Evolutionary conservation across 257 asterid genomes (phyloP), one percentile per base, ranked within the genome.

Genomic region (Scutellaria baicalensis): DNA sequence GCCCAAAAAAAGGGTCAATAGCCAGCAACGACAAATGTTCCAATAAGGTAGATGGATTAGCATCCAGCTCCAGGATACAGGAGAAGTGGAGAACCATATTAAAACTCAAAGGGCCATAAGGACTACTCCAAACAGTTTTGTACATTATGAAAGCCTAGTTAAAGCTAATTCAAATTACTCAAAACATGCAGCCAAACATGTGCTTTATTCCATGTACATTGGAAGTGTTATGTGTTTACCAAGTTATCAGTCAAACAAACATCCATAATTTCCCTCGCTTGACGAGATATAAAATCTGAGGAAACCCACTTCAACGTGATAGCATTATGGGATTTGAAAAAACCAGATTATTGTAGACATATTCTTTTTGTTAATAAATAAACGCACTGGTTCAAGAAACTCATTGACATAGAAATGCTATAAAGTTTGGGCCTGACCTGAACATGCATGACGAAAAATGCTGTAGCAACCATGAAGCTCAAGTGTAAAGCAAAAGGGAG

Each of bases 371-470:
- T 9, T 11, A 13, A 64, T 50, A 56, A 42, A 11, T 48, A 18
- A 47, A 58, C 23, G 64, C 44, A 38, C 6, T 11, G 40, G 23
- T 18, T 54, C 27, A 38, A 55, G 59, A 56, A 21, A 45, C 9
- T 31, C 44, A 59, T 18, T 8, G 45, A 66, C 16, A 49, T 13
- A 51, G 35, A 64, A 47, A 63, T 8, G 54, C 71, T 51, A 39
- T 18, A 31, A 62, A 60, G 74, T 35, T 52, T 50, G 43, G 58
- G 42, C 35, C 88, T 68, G 23, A 90, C 98, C 96, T 93, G 97
- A 50, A 93, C 97, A 27, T 93, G 97, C 97, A 93, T 90, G 79
- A 84, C 87, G 7, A 93, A 82, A 75, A 89, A 83, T 14, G 99
- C 91, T 2, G 91, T 87, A 51, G 95, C 88, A 9, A 78, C 83